These are phyloP conservation scores for Amylocarpus encephaloides DNA, from an alignment of 2,329 filamentous ascomycete species.

Conservation along the genomic window DNA sequence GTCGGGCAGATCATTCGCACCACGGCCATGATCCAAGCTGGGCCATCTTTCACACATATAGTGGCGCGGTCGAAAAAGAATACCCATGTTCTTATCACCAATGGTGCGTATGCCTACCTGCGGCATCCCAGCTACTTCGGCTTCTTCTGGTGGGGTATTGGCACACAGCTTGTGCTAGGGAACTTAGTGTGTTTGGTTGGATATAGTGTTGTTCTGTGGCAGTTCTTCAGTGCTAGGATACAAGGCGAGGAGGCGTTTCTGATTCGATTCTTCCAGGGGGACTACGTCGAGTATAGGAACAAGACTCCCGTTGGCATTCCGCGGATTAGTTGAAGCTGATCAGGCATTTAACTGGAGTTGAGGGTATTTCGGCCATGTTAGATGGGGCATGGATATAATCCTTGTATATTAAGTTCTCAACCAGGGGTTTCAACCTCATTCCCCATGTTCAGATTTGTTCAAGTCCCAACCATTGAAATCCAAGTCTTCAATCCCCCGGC, in stretches of 20 bases:
- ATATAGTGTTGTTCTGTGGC: conserved; percentile 73
- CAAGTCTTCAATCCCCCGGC: no score
- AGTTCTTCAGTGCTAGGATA: conserved; percentile 74
- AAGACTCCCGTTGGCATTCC: conserved; percentile 75
- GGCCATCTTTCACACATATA: conserved; percentile 84
- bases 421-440: no score
- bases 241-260: conserved; percentile 72
- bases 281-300: conserved; percentile 69
- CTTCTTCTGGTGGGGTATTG: conserved; percentile 98
- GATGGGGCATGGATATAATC: no score
- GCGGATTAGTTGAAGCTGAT: conserved; percentile 44
- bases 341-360: no score
- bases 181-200: conserved; percentile 72
- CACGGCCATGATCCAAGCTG: conserved; percentile 83
- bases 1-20: conserved; percentile 71
- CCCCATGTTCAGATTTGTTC: no score
- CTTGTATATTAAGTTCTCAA: no score
- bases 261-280: conserved; percentile 73
- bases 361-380: no score
- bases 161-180: conserved; percentile 83
- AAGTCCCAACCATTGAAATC: no score
- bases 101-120: conserved; percentile 68
- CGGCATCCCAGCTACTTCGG: conserved; percentile 94
- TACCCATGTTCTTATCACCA: conserved; percentile 74
- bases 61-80: conserved; percentile 64